phyloP scores from a whole-genome alignment of 768 basidiomycete species.

The Terana coerulea region DNA sequence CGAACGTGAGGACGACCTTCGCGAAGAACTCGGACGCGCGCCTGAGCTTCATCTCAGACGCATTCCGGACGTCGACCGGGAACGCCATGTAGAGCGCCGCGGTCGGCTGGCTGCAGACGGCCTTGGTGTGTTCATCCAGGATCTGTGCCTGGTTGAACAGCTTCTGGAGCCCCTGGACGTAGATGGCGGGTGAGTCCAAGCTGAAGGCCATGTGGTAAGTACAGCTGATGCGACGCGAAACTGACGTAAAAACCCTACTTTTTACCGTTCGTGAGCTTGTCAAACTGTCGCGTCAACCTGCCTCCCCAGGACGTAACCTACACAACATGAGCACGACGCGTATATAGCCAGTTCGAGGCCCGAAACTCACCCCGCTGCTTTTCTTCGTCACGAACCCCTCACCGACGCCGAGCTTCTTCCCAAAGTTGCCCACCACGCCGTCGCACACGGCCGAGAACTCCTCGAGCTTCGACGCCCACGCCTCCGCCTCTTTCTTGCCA shows the following conservation, averaged over 20 bases:
- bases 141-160: slow-evolving; percentile 74
- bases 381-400: slow-evolving; percentile 86
- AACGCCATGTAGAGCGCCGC: slow-evolving; percentile 75
- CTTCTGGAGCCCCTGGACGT: slow-evolving; percentile 71
- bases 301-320: slow-evolving; percentile 66
- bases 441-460: slow-evolving; percentile 80
- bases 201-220: slow-evolving; percentile 35
- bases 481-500: slow-evolving; percentile 73
- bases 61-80: slow-evolving; percentile 54
- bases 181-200: slow-evolving; percentile 83
- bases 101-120: slow-evolving; percentile 57
- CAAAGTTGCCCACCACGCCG: slow-evolving; percentile 74
- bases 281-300: slow-evolving; percentile 69
- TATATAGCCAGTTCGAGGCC: not conserved
- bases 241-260: slow-evolving; percentile 50
- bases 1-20: slow-evolving; percentile 83
- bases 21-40: slow-evolving; percentile 91
- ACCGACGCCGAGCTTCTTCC: slow-evolving; percentile 84
- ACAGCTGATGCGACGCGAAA: not conserved
- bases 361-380: slow-evolving; percentile 48
- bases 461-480: slow-evolving; percentile 74
- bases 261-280: slow-evolving; percentile 86
- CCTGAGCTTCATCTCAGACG: slow-evolving; percentile 71
- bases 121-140: slow-evolving; percentile 85
- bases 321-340: not conserved